Conservation (phyloP, 805 yeast genomes). For the Saturnispora ahearnii region DNA sequence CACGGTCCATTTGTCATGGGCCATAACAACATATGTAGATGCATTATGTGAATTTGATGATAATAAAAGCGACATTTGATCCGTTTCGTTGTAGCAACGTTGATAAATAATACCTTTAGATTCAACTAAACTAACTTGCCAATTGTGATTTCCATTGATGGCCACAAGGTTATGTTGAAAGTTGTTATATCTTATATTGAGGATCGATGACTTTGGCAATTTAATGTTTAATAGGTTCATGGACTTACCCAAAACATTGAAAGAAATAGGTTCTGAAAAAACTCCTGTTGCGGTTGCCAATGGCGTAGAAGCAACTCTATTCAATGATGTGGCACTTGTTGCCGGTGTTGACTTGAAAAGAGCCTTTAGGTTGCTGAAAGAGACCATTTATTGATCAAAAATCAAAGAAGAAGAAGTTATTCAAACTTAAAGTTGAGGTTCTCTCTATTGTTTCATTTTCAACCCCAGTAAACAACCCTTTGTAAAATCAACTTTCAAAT, state of each 20-base stretch:
- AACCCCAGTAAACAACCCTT: background rate
- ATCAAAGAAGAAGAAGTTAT: background rate
- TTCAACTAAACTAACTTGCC: constrained; percentile 1
- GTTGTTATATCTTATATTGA: constrained; percentile 30
- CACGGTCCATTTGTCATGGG: constrained; percentile 28
- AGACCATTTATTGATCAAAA: constrained; percentile 1
- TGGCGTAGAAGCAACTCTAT: constrained; percentile 21
- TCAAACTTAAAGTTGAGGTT: background rate
- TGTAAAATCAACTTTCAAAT: background rate
- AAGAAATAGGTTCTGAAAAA: constrained; percentile 35
- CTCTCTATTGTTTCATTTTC: background rate
- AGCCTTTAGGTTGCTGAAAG: constrained; percentile 6
- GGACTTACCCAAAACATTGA: constrained; percentile 34
- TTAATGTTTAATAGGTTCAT: constrained; percentile 33
- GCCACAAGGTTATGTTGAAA: constrained; percentile 34
- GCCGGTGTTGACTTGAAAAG: constrained; percentile 7
- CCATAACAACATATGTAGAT: background rate
- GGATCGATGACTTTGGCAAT: constrained; percentile 33
- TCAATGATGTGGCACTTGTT: constrained; percentile 8
- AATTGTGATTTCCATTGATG: constrained; percentile 33
- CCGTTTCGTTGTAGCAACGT: constrained; percentile 24
- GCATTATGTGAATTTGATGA: constrained; percentile 29
- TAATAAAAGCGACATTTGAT: constrained; percentile 27
- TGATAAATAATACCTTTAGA: constrained; percentile 23
- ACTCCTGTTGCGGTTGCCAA: constrained; percentile 38